phyloP scores from a whole-genome alignment of 1,284 basidiomycete species.

The Rhodotorula sp. region DNA sequence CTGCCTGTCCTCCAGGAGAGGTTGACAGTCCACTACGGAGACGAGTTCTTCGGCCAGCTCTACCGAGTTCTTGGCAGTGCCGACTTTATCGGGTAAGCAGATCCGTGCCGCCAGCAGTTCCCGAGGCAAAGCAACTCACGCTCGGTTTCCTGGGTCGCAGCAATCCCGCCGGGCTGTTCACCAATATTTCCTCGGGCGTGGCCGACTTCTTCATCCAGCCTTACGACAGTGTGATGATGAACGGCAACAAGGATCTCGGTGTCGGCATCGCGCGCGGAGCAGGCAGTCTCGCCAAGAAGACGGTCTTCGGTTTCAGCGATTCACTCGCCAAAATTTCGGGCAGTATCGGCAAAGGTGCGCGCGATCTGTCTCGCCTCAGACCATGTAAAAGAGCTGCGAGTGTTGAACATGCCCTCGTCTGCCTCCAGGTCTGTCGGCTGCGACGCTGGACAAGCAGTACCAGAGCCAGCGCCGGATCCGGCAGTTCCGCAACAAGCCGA shows the following conservation, averaged over 20 bases:
- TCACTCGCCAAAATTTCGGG: conserved; percentile 96
- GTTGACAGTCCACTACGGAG: conserved; percentile 87
- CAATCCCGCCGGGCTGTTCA: conserved; percentile 91
- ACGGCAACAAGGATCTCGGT: conserved; percentile 92
- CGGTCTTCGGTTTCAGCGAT: conserved; percentile 93
- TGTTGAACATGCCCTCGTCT: neutral
- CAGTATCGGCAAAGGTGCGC: conserved; percentile 86
- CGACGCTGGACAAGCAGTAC: conserved; percentile 94
- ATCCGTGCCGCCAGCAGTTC: neutral
- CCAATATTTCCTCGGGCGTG: conserved; percentile 97
- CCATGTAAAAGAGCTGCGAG: neutral
- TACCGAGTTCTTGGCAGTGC: conserved; percentile 96
- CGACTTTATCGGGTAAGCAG: conserved; percentile 66
- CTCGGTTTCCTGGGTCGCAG: conserved; percentile 15
- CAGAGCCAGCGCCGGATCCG: conserved; percentile 84
- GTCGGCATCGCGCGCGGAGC: conserved; percentile 97
- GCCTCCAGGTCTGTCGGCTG: conserved; percentile 79
- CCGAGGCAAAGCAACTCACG: neutral
- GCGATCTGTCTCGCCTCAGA: conserved; percentile 4
- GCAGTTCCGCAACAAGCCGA: conserved; percentile 87
- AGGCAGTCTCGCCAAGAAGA: conserved; percentile 98
- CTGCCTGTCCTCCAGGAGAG: conserved; percentile 79
- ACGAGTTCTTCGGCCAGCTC: conserved; percentile 88
- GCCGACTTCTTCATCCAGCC: conserved; percentile 99
- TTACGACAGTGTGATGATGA: conserved; percentile 95